Evolutionary conservation across 306 rosid genomes (phyloP).

Genomic region (Crotalaria pallida): DNA sequence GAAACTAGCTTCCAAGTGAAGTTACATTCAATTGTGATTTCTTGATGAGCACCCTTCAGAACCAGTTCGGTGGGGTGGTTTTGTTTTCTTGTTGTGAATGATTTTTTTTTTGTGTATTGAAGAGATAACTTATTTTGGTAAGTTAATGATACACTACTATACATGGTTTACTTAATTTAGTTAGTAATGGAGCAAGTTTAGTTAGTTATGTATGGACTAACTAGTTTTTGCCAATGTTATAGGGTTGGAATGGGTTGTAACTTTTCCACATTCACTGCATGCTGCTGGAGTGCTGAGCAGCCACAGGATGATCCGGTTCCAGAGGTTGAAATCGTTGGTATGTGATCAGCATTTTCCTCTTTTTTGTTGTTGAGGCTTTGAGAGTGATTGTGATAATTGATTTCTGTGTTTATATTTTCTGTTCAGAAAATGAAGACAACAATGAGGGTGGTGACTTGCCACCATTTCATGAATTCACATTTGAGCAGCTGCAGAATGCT

Average conservation of each 20-base stretch:
- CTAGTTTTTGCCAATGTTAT: slow-evolving; percentile 19
- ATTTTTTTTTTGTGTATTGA: slow-evolving; percentile 5
- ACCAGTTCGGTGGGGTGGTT: not conserved
- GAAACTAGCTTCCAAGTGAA: slow-evolving; percentile 6
- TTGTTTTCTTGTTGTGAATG: slow-evolving; percentile 16
- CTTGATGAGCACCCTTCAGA: not conserved
- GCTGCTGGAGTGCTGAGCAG: slow-evolving; percentile 50
- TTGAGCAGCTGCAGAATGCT: slow-evolving; percentile 76
- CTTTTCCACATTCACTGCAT: slow-evolving; percentile 51
- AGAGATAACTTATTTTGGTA: slow-evolving; percentile 1
- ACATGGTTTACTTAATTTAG: not conserved
- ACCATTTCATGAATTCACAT: slow-evolving; percentile 57
- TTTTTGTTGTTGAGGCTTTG: slow-evolving; percentile 13
- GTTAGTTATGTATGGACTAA: slow-evolving; percentile 16
- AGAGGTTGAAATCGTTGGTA: slow-evolving; percentile 47
- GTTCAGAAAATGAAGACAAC: slow-evolving; percentile 59
- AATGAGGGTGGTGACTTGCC: slow-evolving; percentile 55
- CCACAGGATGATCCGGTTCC: slow-evolving; percentile 42
- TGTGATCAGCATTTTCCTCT: slow-evolving; percentile 20
- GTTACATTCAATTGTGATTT: slow-evolving; percentile 16
- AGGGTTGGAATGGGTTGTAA: slow-evolving; percentile 78
- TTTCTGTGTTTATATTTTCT: slow-evolving; percentile 15
- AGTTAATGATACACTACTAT: slow-evolving; percentile 1
- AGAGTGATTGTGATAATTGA: slow-evolving; percentile 18
- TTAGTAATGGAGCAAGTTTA: slow-evolving; percentile 14